These are phyloP conservation scores for Violaceomyces palustris DNA, from an alignment of 1,284 basidiomycete genomes.

Conservation along the genomic window DNA sequence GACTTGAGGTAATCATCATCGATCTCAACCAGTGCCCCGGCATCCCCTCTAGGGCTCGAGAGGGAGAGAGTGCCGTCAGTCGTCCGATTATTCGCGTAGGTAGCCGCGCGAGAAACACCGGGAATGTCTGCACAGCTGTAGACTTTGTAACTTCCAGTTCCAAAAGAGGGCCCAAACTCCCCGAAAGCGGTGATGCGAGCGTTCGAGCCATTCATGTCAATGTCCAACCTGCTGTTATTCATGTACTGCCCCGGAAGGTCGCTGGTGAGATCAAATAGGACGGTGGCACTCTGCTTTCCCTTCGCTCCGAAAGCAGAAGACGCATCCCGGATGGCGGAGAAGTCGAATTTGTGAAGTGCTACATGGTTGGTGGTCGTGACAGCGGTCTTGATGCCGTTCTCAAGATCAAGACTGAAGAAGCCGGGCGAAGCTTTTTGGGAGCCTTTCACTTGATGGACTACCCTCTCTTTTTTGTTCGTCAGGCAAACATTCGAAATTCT, in stretches of 20 bases:
- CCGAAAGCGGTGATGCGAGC: too few relatives aligned
- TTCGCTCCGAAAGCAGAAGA: too few relatives aligned
- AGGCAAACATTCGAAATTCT: too few relatives aligned
- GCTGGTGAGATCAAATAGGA: too few relatives aligned
- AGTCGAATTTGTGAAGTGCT: slow-evolving; percentile 16
- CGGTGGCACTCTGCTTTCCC: too few relatives aligned
- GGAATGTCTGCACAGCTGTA: slow-evolving; percentile 19
- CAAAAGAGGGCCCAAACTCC: slow-evolving; percentile 19
- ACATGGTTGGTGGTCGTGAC: slow-evolving; percentile 12
- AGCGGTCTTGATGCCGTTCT: slow-evolving; percentile 4
- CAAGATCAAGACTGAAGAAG: slow-evolving; percentile 1
- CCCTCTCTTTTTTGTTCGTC: too few relatives aligned
- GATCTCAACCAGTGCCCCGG: slow-evolving; percentile 5
- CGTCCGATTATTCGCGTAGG: not conserved
- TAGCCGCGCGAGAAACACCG: slow-evolving; percentile 1
- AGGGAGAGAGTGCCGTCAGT: slow-evolving; percentile 1
- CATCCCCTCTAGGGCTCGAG: not conserved
- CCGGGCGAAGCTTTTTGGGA: slow-evolving; percentile 4
- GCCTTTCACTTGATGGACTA: too few relatives aligned
- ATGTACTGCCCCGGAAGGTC: too few relatives aligned
- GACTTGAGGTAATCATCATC: slow-evolving; percentile 3
- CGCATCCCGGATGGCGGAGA: too few relatives aligned
- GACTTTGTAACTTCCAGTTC: slow-evolving; percentile 11
- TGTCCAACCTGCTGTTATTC: too few relatives aligned
- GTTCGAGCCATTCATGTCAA: too few relatives aligned